These are phyloP conservation scores for Neofusicoccum sp. DNA, from an alignment of 2,329 filamentous ascomycete genomes.

Conservation along the genomic window DNA sequence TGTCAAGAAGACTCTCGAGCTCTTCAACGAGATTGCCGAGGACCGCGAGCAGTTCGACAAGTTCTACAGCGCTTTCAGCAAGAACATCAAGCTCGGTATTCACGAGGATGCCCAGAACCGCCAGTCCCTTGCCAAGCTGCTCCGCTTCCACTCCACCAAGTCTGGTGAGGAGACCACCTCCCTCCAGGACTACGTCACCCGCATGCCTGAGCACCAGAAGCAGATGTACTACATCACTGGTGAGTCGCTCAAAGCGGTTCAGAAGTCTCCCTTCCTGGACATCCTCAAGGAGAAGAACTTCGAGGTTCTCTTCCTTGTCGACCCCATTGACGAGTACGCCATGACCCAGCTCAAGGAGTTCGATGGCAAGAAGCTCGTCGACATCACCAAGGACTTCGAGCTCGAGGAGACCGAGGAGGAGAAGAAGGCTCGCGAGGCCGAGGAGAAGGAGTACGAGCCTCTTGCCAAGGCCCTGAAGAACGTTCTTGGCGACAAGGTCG, in stretches of 20 bases:
- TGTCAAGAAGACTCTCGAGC: constrained; percentile 99
- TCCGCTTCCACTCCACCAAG: constrained; percentile 99
- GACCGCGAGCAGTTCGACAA: constrained; percentile 99
- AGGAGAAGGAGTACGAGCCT: constrained; percentile 97
- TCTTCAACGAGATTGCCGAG: constrained; percentile 98
- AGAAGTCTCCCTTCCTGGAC: constrained; percentile 98
- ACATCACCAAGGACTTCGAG: constrained; percentile 99
- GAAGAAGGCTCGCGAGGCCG: constrained; percentile 91
- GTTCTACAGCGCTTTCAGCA: constrained; percentile 99
- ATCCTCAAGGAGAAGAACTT: constrained; percentile 99
- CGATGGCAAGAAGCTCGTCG: constrained; percentile 99
- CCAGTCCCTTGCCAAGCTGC: constrained; percentile 87
- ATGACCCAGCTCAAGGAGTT: constrained; percentile 99
- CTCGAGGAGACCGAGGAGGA: constrained; percentile 99
- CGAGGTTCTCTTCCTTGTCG: constrained; percentile 98
- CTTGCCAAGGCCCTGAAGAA: constrained; percentile 99
- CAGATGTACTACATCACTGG: constrained; percentile 99
- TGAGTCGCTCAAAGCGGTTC: constrained; percentile 97
- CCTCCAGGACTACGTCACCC: constrained; percentile 94
- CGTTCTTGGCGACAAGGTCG: constrained; percentile 97
- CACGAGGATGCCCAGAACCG: constrained; percentile 99
- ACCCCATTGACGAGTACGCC: constrained; percentile 99
- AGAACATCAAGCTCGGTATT: constrained; percentile 99
- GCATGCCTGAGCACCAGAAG: constrained; percentile 99
- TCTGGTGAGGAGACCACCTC: constrained; percentile 95